Base-by-base conservation (phyloP, 2,329 filamentous ascomycete genomes). In the Tolypocladium sp. region DNA sequence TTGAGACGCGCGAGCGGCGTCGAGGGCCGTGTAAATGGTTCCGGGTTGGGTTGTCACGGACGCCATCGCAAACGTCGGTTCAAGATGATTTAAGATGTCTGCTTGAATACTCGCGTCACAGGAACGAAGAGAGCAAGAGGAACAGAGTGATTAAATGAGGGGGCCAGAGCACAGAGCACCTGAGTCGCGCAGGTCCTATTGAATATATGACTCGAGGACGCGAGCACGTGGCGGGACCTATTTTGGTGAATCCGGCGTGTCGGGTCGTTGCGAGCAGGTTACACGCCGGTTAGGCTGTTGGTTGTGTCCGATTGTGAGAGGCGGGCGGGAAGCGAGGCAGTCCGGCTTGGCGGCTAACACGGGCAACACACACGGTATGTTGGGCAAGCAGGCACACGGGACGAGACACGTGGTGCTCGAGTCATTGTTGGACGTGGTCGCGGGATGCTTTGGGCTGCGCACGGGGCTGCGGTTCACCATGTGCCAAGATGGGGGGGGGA, bases 1-100 rank as follows among this genome's bases (percentile, higher is more conserved):
- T 15, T 59, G 60, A 13, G 63, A 57, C 35, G 63, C 66, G 13
- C 59, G 54, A 10, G 66, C 69, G 4, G 69, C 69, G 13, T 68
- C 63, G 33, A 59, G 46, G 13, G 68, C 61, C 15, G 68, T 64
- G 57, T 71, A 70, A 2, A 61, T 57, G 40, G 41, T 53, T 17
- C 52, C 4, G 10, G 13, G 33, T 22, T 54, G 33, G 52, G n/a
- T 51, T 9, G 46, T 33, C 15, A 17, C 46, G 8, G 27, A 33
- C 15, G 27, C 17, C 27, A 51, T 33, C 2, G 27, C 27, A 51
- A 12, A 12, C 27, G 7, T 4, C 9, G 25, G 17, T 30, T 30
- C 17, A 5, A 33, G 25, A 49, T 12, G 6, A 38, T 38, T 9
- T 38, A 12, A 13, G n/a, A 40, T 40, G 38, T 5, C 4, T 44